Base-by-base conservation (phyloP, 352 stramenopile genomes). In the Pythium grandisporangium region DNA sequence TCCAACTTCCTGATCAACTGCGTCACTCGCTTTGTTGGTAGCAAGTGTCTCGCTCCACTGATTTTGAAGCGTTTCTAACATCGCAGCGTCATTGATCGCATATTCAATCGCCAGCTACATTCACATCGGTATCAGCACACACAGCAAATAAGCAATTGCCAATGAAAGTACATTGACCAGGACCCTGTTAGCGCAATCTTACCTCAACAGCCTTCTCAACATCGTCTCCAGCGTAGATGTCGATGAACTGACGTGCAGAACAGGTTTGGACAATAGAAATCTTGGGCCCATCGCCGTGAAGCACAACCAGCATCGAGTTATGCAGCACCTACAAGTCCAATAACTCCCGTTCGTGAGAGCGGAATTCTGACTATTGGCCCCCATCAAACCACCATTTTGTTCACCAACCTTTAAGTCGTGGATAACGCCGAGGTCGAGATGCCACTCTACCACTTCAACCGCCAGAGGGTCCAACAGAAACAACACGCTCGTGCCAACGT, bases 401-500 rank as follows among this genome's bases (percentile, higher is more conserved):
- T 25, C 19, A 13, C 39, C 23, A 55, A 88, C 79, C 67, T 90
- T 88, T 17, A 92, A 53, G 43, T 93, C 81, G 33, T 90, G 78
- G 23, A 93, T 86, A 8, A 80, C 70, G 13, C 81, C 81, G 30
- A 93, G 61, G 56, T 93, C 81, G 23, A 93, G 48, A 51, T 93
- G 81, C 76, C 81, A 92, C 42, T 93, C 81, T 5, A 90, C 72
- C 25, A 93, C 86, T 53, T 93, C 77, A 2, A 92, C 77, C 0
- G 68, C 72, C 35, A 82, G 73, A 3, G 81, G 81, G 27, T 93
- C 78, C 14, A 93, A 45, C 35, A 93, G 84, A 47, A 93, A 90
- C 3, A 93, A 29, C 6, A 88, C 76, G 23, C 74, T 88, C 12
- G 76, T 83, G 17, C 79, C 79, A 11, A 78, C 34, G 20, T 84